Base-by-base conservation (phyloP, 495 filamentous ascomycete genomes). In the Talaromyces wortmannii region DNA sequence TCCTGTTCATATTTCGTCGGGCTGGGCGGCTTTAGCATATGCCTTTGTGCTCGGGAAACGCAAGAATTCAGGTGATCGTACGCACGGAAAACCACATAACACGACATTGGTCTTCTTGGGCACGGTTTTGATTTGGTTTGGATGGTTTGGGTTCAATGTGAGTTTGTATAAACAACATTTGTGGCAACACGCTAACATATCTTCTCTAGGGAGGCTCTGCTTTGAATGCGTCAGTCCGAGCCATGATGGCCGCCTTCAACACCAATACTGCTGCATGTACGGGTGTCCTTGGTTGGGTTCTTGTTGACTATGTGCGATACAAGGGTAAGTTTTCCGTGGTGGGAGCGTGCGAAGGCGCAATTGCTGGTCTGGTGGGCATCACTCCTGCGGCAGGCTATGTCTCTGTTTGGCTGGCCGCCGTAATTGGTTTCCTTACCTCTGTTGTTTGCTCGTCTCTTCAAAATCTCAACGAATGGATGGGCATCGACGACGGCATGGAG, bases 301-400 rank as follows among this genome's bases (percentile, higher is more conserved):
- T 81, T 1, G 78, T 84, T 5, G 82, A 85, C 63, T 81, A 75
- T 61, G 73, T 83, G 63, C 71, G 71, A 52, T 67, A 80, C 49
- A 70, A 73, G 44, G 74, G 76, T 0, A 76, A 74, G 47, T 85
- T 83, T 66, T 77, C 75, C n/a, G 70, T 83, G 3, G 81, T 84
- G 0, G 81, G 81, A 32, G 76, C 77, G 3, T 85, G 83, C 60
- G 76, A 80, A 58, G 83, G 83, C 29, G 80, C 79, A 13, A 85
- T 87, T 59, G 79, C 82, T 31, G 83, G 83, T 16, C 76, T 86
- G 12, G 82, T 86, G 7, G 83, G 79, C 10, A 84, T 86, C 61
- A 87, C 83, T 0, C 83, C 82, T 5, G 83, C 81, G 13, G 81
- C 81, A 15, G 81, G 83, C 45, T 85, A 78, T 60, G 80, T 85